Conservation (phyloP, 768 basidiomycete species). For the Imleria badia region DNA sequence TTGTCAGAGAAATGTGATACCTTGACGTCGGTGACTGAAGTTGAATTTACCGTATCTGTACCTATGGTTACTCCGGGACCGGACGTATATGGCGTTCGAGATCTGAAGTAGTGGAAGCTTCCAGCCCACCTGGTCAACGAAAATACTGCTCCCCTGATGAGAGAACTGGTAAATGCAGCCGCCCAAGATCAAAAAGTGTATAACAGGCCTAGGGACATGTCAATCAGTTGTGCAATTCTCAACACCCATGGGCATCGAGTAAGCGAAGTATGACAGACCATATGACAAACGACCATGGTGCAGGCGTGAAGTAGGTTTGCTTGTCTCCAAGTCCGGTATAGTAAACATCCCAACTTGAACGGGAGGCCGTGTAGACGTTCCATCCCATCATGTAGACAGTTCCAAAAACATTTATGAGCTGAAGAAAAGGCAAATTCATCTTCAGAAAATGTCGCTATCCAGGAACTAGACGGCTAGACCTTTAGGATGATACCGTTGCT, state of each 20-base stretch:
- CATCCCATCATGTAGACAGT: not conserved
- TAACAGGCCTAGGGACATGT: not conserved
- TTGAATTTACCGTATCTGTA: not conserved
- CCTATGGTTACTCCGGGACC: not conserved
- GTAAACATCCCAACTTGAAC: not conserved
- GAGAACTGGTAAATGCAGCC: not conserved
- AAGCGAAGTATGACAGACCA: not conserved
- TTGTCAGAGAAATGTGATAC: not conserved
- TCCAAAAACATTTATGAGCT: not conserved
- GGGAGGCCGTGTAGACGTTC: not conserved
- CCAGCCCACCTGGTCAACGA: not conserved
- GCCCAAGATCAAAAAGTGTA: not conserved
- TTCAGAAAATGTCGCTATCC: not conserved
- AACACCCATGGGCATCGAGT: too few species aligned
- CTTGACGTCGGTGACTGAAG: not conserved
- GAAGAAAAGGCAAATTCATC: not conserved
- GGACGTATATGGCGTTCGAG: not conserved
- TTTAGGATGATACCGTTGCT: not conserved
- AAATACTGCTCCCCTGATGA: not conserved
- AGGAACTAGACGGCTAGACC: not conserved
- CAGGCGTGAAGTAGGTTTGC: not conserved
- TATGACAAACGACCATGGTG: not conserved
- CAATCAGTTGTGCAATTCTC: not conserved
- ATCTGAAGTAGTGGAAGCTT: not conserved
- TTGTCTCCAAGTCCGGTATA: not conserved